These are phyloP conservation scores for Pythium rishiriense DNA, from an alignment of 352 stramenopile genomes.

Conservation along the genomic window DNA sequence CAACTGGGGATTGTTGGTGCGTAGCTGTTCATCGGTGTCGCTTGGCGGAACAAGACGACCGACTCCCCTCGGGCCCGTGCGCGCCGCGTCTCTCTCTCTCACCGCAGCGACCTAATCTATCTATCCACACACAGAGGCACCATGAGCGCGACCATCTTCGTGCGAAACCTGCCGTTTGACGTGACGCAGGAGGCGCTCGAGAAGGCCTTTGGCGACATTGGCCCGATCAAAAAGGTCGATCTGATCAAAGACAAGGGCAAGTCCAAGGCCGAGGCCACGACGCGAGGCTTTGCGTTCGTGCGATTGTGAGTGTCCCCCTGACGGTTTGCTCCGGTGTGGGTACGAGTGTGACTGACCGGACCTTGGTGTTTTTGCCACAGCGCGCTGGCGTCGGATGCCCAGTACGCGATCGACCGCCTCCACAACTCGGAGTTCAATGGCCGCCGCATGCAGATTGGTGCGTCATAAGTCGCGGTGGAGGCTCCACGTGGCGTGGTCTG, in stretches of 20 bases:
- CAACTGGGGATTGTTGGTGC: slow-evolving; percentile 24
- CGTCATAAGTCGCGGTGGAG: slow-evolving; percentile 12
- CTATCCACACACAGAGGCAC: not conserved
- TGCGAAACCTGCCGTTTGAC: slow-evolving; percentile 86
- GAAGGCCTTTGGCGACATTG: slow-evolving; percentile 79
- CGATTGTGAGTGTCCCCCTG: slow-evolving; percentile 63
- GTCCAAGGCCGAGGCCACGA: slow-evolving; percentile 75
- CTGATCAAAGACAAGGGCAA: slow-evolving; percentile 90
- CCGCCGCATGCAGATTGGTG: slow-evolving; percentile 81
- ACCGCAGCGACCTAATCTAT: slow-evolving; percentile 1
- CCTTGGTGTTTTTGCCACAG: slow-evolving; percentile 32
- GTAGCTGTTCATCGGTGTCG: slow-evolving; percentile 22
- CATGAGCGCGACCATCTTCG: slow-evolving; percentile 69
- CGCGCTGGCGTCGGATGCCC: slow-evolving; percentile 70
- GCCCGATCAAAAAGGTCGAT: slow-evolving; percentile 84
- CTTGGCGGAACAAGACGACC: slow-evolving; percentile 12
- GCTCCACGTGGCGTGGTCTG: not conserved
- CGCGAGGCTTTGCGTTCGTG: slow-evolving; percentile 85
- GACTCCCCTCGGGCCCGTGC: not conserved
- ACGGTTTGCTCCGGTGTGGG: not conserved
- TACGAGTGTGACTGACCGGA: not conserved
- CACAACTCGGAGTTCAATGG: slow-evolving; percentile 76
- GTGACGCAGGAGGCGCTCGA: slow-evolving; percentile 85
- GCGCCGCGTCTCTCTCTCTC: slow-evolving; percentile 9
- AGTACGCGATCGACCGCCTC: slow-evolving; percentile 70